Base-by-base conservation (phyloP, 169 alveolate genomes). In the Plasmodium vinckei region DNA sequence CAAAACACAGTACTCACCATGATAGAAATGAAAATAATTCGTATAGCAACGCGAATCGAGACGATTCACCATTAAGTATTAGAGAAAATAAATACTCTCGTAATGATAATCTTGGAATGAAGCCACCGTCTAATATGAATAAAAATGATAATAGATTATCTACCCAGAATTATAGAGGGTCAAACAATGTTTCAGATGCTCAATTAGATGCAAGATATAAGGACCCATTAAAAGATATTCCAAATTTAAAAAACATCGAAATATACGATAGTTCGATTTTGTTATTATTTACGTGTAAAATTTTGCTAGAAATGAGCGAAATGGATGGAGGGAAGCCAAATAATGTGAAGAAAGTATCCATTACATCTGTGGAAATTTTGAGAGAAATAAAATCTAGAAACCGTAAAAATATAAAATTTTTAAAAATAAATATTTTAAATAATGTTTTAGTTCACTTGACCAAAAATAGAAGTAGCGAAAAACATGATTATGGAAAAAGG, bases 351-450 rank as follows among this genome's bases (percentile, higher is more conserved):
- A 56, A 77, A 13, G 56, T 56, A 49, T 65, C 88, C 51, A 59
- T 63, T n/a, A 56, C 79, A 53, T 72, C 82, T 1, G 84, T 75
- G 9, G 88, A 87, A 56, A 75, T 73, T n/a, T 33, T 75, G 19
- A 12, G 88, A 56, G 92, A 69, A 46, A 63, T 72, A 42, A 82
- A 82, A 82, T 67, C 44, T 53, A 53, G 71, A 67, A 82, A 82
- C 68, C 67, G 84, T 10, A 82, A 67, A 67, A 82, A 61, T 27
- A 23, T 82, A 67, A 82, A 67, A 60, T 82, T 82, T 25, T 59
- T 82, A 12, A 82, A 82, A 82, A 82, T 82, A 33, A 82, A 82
- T 56, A 67, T 49, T 33, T 23, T 82, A 39, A 82, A 82, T 82
- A 60, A 53, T 15, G 51, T 82, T 19, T 57, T 82, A 17, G 65